These are phyloP conservation scores for Phyllosticta citribraziliensis DNA, from an alignment of 2,329 filamentous ascomycete genomes.

Conservation along the genomic window DNA sequence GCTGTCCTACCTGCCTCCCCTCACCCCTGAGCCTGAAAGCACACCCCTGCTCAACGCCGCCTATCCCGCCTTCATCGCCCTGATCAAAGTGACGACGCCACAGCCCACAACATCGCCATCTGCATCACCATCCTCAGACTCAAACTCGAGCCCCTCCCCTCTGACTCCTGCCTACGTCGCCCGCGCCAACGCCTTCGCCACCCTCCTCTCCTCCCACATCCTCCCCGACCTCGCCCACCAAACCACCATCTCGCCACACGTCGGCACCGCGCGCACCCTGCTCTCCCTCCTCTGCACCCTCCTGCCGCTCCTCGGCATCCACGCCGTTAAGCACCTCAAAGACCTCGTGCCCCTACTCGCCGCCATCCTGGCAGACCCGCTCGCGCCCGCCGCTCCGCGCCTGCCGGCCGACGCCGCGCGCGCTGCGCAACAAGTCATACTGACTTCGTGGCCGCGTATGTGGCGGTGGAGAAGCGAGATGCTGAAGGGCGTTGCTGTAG, in stretches of 20 bases:
- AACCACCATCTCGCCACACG: slow-evolving; percentile 38
- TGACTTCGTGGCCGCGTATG: slow-evolving; percentile 62
- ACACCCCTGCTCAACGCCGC: slow-evolving; percentile 52
- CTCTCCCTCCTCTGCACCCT: slow-evolving; percentile 41
- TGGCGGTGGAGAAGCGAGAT: slow-evolving; percentile 53
- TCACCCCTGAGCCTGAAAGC: slow-evolving; percentile 67
- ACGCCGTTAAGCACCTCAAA: slow-evolving; percentile 58
- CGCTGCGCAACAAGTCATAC: slow-evolving; percentile 48
- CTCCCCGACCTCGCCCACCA: slow-evolving; percentile 44
- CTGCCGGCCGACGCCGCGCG: slow-evolving; percentile 45
- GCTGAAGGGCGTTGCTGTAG: slow-evolving; percentile 44
- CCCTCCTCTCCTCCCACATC: slow-evolving; percentile 32
- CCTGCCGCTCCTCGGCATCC: slow-evolving; percentile 49
- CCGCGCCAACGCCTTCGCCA: slow-evolving; percentile 33
- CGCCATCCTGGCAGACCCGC: slow-evolving; percentile 57
- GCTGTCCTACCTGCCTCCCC: slow-evolving; percentile 63
- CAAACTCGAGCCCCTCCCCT: slow-evolving; percentile 11
- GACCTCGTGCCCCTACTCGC: slow-evolving; percentile 59
- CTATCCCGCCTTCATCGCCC: slow-evolving; percentile 55
- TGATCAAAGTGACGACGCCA: slow-evolving; percentile 40
- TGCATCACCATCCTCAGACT: slow-evolving; percentile 12
- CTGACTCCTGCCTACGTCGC: slow-evolving; percentile 18
- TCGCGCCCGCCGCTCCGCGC: slow-evolving; percentile 46
- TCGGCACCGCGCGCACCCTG: slow-evolving; percentile 48
- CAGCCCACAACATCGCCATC: not conserved